Evolutionary conservation across 106 monocot genomes (phyloP), one percentile per base, ranked within the genome.

Genomic region (Xerophyta viscosa): DNA sequence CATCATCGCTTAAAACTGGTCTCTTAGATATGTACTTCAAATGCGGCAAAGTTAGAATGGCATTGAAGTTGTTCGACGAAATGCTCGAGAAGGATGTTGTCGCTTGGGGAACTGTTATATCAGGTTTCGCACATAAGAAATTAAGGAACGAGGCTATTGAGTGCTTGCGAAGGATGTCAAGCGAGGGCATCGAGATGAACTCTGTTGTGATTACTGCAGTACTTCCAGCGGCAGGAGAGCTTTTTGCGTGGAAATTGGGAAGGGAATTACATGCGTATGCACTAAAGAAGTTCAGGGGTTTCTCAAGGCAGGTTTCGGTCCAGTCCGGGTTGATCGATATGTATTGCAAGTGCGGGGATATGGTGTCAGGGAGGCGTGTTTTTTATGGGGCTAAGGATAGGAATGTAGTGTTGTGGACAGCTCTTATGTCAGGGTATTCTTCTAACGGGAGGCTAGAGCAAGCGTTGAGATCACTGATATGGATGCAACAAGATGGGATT

Each of bases 401-500:
- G 58, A 98, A 86, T 76, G 69, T 48, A 3, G 77, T 98, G 5
- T 66, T 69, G 2, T 90, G 90, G 98, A 98, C 86, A n/a, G 79
- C 90, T 25, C 51, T 98, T 6, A 80, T 90, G 66, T 86, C 98
- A 1, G 98, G 98, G n/a, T 98, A 98, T 45, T 69, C 82, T 3
- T 86, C 69, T 0, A 98, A 80, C 27, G 74, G 82, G 2, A 62
- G 90, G 55, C 50, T 71, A 0, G 90, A 83, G 29, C 85, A 90
- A 48, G 79, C 98, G 0, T 42, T 98, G 63, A 79, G 86, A 24
- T 76, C 82, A 0, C 45, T 90, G 18, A 43, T 70, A 24, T 98
- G 90, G 90, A 98, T 98, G 98, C 98, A 90, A 50, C 76, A 82
- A 48, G 98, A 90, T 64, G 82, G 90, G 17, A 22, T 98, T 7